A percentile compares a stretch with the other conserved stretches of the same genome.
phyloP scores from a whole-genome alignment of 495 filamentous ascomycete genomes.

The Talaromyces trachyspermus region DNA sequence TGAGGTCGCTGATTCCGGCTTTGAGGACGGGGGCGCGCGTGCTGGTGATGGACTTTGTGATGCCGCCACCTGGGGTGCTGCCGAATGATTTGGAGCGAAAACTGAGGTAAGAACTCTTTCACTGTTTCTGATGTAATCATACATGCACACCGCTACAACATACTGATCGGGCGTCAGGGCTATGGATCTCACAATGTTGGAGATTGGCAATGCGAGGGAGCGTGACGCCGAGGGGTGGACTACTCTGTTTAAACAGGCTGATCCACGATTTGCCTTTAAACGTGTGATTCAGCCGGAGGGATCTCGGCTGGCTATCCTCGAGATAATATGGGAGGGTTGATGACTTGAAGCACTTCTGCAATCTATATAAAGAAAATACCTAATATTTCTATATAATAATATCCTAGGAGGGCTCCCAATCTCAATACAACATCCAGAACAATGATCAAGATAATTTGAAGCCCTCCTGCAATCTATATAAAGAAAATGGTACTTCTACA shows the following conservation, averaged over 20 bases:
- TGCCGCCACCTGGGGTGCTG: slow-evolving; percentile 17
- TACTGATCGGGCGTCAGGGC: neutral
- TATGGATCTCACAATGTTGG: slow-evolving; percentile 32
- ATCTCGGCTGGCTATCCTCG: slow-evolving; percentile 1
- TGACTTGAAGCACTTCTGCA: too few relatives aligned
- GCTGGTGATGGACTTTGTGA: slow-evolving; percentile 37
- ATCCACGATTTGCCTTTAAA: slow-evolving; percentile 4
- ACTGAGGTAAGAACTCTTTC: slow-evolving; percentile 2
- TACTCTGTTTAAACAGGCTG: neutral
- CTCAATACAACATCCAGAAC: too few relatives aligned
- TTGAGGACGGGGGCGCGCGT: slow-evolving; percentile 46
- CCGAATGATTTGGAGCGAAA: neutral
- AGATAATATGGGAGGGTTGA: slow-evolving; percentile 5
- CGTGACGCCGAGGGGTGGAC: slow-evolving; percentile 33
- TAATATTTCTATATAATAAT: too few relatives aligned
- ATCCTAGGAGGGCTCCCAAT: too few relatives aligned
- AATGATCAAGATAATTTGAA: too few relatives aligned
- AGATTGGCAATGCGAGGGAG: slow-evolving; percentile 31
- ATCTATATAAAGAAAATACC: too few relatives aligned
- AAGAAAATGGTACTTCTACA: too few relatives aligned
- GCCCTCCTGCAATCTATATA: too few relatives aligned
- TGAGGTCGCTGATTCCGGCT: slow-evolving; percentile 45
- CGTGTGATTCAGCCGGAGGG: slow-evolving; percentile 1
- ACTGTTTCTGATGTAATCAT: neutral
- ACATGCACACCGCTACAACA: neutral